Base-by-base conservation (phyloP, 2,329 filamentous ascomycete genomes). In the Ascomycota sp. region DNA sequence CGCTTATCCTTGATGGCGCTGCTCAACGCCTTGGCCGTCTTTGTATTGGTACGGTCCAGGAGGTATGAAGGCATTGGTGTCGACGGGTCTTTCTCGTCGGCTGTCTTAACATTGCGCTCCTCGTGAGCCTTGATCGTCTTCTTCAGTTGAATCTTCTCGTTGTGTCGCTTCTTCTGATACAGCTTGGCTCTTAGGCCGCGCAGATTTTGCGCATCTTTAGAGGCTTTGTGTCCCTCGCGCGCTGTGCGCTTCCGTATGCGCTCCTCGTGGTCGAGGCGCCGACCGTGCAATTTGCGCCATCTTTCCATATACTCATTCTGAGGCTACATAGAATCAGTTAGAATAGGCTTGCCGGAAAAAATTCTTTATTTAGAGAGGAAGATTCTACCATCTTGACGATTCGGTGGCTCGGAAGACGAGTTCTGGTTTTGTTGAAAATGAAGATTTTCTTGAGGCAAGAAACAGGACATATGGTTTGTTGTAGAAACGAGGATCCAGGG, bases 61-160 rank as follows among this genome's bases (percentile, higher is more conserved):
- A 98, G 68, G 55, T 95, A 98, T 43, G 82, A 75, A 30, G 89
- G 89, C 43, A 95, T 64, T 33, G 89, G 81, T 29, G 80, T 81
- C 41, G 66, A 71, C 19, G 73, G 73, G 36, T 85, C 79, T 54
- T 89, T 78, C 43, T 76, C 69, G 40, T 78, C 73, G 32, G 75
- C 74, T 7, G 78, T 80, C 60, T 95, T 93, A 63, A 95, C 74
- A 49, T 94, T 91, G 57, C 82, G 75, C 63, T 94, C 81, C 58
- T 98, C 89, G 61, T 93, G 81, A 27, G 81, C 78, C 58, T 79
- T 81, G 68, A 98, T 91, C 47, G 74, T 63, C 67, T 93, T 92
- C 57, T 77, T 78, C 77, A 93, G 85, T 67, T 92, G 82, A 51
- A 93, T 92, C 75, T 98, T 98, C 65, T 98, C 85, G 53, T 85